These are phyloP conservation scores for Candida montana DNA, from an alignment of 805 yeast genomes.

Conservation along the genomic window DNA sequence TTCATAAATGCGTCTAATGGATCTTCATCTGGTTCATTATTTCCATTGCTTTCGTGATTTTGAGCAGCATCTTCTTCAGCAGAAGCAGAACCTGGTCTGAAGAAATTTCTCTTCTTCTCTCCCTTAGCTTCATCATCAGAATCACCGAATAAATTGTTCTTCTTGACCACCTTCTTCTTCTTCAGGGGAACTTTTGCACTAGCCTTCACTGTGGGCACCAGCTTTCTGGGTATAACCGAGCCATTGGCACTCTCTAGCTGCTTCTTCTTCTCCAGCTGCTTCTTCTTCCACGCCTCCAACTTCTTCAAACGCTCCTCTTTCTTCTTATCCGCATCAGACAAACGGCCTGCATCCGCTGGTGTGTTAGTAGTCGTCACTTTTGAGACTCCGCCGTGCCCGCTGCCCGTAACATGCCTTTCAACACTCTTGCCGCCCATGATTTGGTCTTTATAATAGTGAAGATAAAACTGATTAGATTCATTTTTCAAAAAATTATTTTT, in stretches of 20 bases:
- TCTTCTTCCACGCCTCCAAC: constrained; percentile 50
- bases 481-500: too few relatives aligned
- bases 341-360: constrained; percentile 4
- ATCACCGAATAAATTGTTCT: constrained; percentile 22
- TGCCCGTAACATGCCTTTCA: constrained; percentile 11
- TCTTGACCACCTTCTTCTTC: constrained; percentile 7
- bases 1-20: constrained; percentile 45
- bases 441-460: too few relatives aligned
- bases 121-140: constrained; percentile 27
- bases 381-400: neutral
- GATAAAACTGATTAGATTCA: too few relatives aligned
- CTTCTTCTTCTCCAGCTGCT: constrained; percentile 26
- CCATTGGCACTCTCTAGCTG: constrained; percentile 12
- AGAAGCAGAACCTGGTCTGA: constrained; percentile 16
- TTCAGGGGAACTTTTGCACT: neutral
- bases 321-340: constrained; percentile 8
- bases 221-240: neutral
- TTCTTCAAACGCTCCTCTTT: constrained; percentile 32
- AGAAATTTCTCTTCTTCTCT: constrained; percentile 14
- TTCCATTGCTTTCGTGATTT: constrained; percentile 8
- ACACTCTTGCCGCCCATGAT: neutral
- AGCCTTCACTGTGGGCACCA: neutral
- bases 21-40: constrained; percentile 30
- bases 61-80: constrained; percentile 2
- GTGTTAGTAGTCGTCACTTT: constrained; percentile 5